Conservation (phyloP, 345 rosid genomes). For the Populus deltoides region DNA sequence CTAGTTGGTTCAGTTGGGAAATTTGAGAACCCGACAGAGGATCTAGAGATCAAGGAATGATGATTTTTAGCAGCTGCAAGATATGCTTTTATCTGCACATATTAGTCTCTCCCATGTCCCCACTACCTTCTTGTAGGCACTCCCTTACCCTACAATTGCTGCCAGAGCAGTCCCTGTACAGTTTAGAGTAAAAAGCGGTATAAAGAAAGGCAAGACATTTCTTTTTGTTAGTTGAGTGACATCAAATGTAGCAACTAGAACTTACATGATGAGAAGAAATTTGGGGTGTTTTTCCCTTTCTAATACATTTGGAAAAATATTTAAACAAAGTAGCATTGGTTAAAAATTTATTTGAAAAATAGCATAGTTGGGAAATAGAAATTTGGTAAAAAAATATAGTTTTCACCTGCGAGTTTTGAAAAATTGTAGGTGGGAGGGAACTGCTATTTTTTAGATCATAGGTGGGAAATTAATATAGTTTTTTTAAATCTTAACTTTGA, state of each 20-base stretch:
- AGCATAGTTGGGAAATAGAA: too few relatives aligned
- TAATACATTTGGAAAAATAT: too few relatives aligned
- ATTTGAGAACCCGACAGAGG: not conserved
- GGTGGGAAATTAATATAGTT: too few relatives aligned
- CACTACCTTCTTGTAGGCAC: not conserved
- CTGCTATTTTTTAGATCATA: too few relatives aligned
- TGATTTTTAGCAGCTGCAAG: not conserved
- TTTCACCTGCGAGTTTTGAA: too few relatives aligned
- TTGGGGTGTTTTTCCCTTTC: too few relatives aligned
- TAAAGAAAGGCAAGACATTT: not conserved
- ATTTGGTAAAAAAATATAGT: too few relatives aligned
- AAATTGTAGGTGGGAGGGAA: too few relatives aligned
- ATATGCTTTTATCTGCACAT: not conserved
- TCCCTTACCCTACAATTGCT: not conserved
- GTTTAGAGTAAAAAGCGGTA: not conserved
- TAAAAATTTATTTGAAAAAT: too few relatives aligned
- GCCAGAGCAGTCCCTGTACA: not conserved
- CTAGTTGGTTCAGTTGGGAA: not conserved
- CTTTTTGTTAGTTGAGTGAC: too few relatives aligned
- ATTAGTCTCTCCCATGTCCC: not conserved
- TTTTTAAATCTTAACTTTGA: too few relatives aligned
- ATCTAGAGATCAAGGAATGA: not conserved
- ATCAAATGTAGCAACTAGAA: not conserved
- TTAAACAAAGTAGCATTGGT: too few relatives aligned
- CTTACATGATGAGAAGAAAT: not conserved